These are phyloP conservation scores for Cupressus sempervirens DNA, from an alignment of 75 land plant genomes.

Conservation along the genomic window DNA sequence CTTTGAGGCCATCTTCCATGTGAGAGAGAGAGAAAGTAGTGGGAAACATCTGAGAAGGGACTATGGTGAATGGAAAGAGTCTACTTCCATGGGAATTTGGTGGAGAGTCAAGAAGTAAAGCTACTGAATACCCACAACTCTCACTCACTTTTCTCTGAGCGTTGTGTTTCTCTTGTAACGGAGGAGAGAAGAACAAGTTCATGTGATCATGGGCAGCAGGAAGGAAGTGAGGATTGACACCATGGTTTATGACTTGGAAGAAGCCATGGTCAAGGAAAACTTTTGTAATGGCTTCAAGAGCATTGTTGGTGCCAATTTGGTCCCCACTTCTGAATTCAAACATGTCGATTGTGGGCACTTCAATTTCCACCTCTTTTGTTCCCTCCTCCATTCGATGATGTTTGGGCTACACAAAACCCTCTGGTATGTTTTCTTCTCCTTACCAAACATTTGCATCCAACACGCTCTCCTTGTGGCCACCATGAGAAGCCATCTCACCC, in stretches of 20 bases:
- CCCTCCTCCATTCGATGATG: conserved; percentile 18
- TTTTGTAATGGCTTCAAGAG: conserved; percentile 9
- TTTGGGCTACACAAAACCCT: conserved; percentile 34
- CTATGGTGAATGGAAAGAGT: conserved; percentile 36
- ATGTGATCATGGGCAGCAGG: conserved; percentile 30
- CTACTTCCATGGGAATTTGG: conserved; percentile 65
- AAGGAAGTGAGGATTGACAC: conserved; percentile 35
- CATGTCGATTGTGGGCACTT: conserved; percentile 44
- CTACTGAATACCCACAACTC: conserved; percentile 54
- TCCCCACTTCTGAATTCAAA: conserved; percentile 17
- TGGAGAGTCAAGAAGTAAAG: conserved; percentile 38
- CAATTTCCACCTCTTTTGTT: not conserved
- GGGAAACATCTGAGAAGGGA: conserved; percentile 6
- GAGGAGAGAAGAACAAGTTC: conserved; percentile 31
- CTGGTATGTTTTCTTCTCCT: conserved; percentile 9
- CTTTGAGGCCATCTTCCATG: conserved; percentile 15
- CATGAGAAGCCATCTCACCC: too few species aligned
- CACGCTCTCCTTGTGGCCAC: too few species aligned
- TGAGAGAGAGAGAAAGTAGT: conserved; percentile 15
- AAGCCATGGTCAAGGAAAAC: conserved; percentile 63
- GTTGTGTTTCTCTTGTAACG: conserved; percentile 34
- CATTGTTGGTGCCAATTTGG: not conserved
- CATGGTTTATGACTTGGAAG: conserved; percentile 73
- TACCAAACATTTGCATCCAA: too few species aligned
- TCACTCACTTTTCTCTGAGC: conserved; percentile 30